Conservation (phyloP, 2,329 filamentous ascomycete genomes). For the Fusarium sp. region DNA sequence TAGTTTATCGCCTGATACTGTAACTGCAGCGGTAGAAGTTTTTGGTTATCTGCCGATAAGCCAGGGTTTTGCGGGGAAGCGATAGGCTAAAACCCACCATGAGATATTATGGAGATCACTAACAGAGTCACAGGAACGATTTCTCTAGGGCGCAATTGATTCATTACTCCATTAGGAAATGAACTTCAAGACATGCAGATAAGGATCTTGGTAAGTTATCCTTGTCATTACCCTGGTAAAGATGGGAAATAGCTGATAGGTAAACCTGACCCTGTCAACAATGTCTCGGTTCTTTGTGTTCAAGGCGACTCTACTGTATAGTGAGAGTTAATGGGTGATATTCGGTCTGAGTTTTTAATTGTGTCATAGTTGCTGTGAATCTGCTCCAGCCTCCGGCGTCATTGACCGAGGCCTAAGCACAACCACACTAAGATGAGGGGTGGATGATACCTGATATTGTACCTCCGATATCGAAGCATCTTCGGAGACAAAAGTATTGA, state of each 20-base stretch:
- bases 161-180: constrained; percentile 17
- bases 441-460: not conserved
- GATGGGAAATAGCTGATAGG: not conserved
- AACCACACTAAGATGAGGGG: not conserved
- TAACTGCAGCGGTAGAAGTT: not conserved
- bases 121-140: not conserved
- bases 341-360: not conserved
- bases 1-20: not conserved
- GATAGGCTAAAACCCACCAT: constrained; percentile 3
- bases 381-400: not conserved
- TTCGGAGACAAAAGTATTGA: constrained; percentile 4
- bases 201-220: constrained; percentile 1
- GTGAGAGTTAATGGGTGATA: not conserved
- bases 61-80: constrained; percentile 25
- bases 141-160: constrained; percentile 11
- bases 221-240: not conserved
- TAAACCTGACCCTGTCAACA: too few species aligned
- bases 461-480: not conserved
- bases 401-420: not conserved
- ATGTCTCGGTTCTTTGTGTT: too few species aligned
- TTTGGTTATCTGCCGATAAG: constrained; percentile 21
- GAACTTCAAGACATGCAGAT: constrained; percentile 18
- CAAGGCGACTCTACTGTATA: not conserved
- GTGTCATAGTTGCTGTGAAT: not conserved
- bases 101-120: not conserved